Conservation (phyloP, 768 basidiomycete genomes). For the Mycena venus region DNA sequence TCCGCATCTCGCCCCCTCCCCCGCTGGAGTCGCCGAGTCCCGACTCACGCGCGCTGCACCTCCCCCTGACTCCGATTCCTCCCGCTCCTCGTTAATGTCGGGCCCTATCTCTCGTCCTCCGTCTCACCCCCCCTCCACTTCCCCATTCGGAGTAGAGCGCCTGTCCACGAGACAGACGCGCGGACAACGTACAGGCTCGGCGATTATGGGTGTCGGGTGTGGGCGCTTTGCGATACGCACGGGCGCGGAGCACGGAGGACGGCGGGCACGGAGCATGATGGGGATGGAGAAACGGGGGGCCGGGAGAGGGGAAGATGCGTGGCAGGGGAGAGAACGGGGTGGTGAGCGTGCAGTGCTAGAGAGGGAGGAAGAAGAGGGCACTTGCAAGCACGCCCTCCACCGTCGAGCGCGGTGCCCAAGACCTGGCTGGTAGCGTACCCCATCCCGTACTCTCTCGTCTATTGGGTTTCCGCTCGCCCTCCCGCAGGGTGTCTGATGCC, state of each 20-base stretch:
- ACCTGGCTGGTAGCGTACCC: too few species aligned
- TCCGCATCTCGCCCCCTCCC: too few species aligned
- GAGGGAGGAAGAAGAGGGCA: too few species aligned
- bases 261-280: not conserved
- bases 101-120: not conserved
- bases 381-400: too few species aligned
- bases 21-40: too few species aligned
- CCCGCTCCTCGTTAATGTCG: too few species aligned
- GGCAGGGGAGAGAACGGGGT: conserved; percentile 1
- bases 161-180: conserved; percentile 2
- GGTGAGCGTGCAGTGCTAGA: not conserved
- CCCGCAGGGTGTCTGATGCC: too few species aligned
- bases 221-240: not conserved
- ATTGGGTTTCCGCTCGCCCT: too few species aligned
- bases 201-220: not conserved
- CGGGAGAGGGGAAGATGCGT: conserved; percentile 1
- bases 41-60: too few species aligned
- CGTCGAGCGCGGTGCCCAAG: too few species aligned
- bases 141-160: not conserved
- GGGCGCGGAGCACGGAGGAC: not conserved
- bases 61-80: too few species aligned
- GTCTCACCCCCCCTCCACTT: not conserved
- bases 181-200: conserved; percentile 7
- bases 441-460: too few species aligned
- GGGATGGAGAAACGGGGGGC: not conserved